Percentiles rank a stretch among this genome's conserved stretches.
Evolutionary conservation across 805 yeast genomes (phyloP).

Genomic region (Candida ponderosae): DNA sequence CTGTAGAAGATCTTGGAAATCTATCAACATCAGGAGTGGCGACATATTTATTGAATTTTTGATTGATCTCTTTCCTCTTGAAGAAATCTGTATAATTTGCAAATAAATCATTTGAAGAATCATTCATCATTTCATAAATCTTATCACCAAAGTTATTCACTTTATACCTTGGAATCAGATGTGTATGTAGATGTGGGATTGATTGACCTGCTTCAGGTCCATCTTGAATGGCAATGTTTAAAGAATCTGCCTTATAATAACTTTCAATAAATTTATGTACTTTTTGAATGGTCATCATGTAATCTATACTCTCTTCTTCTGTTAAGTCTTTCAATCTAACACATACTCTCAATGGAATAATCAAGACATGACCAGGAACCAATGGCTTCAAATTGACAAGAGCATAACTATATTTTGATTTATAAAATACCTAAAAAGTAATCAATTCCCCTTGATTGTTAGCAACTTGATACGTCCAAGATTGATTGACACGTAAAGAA

Average conservation of each 20-base stretch:
- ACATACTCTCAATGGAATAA: constrained; percentile 74
- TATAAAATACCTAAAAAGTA: constrained; percentile 24
- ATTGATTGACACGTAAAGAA: constrained; percentile 3
- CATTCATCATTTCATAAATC: constrained; percentile 60
- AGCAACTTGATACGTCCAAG: background rate
- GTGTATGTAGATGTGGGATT: constrained; percentile 94
- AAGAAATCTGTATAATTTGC: constrained; percentile 21
- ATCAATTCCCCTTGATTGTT: constrained; percentile 1
- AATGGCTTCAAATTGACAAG: constrained; percentile 88
- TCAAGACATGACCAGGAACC: constrained; percentile 84
- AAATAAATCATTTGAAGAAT: constrained; percentile 37
- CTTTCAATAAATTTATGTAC: constrained; percentile 61
- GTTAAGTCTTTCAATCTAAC: constrained; percentile 62
- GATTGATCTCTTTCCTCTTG: constrained; percentile 21
- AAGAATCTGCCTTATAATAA: constrained; percentile 68
- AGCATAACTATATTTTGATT: constrained; percentile 65
- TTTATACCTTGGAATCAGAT: constrained; percentile 76
- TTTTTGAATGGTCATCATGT: constrained; percentile 65
- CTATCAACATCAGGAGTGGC: constrained; percentile 46
- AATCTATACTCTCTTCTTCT: constrained; percentile 67
- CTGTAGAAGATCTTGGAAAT: constrained; percentile 46
- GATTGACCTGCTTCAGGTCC: constrained; percentile 95
- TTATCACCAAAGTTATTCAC: constrained; percentile 58
- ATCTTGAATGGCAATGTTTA: constrained; percentile 92
- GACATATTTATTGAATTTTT: constrained; percentile 17